A percentile compares a stretch with the other conserved stretches of the same genome.
phyloP scores from a whole-genome alignment of 371 early-diverging fungal species.

The Entomophthora muscae region DNA sequence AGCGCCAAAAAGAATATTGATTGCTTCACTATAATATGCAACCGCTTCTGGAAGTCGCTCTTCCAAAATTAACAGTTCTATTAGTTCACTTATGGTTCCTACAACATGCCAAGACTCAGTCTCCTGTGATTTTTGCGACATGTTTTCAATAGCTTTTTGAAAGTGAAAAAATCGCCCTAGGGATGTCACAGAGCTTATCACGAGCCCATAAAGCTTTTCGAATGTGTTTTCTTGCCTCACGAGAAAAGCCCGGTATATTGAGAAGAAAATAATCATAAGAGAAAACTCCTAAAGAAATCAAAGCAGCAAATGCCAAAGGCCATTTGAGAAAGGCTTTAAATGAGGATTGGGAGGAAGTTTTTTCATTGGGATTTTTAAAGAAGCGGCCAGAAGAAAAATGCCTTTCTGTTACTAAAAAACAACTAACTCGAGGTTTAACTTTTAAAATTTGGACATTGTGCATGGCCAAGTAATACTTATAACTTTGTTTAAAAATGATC shows the following conservation, averaged over 20 bases:
- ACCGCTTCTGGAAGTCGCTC: not conserved
- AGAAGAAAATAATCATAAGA: not conserved
- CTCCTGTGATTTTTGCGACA: not conserved
- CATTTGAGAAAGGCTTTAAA: not conserved
- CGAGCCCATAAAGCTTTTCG: not conserved
- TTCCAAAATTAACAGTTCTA: not conserved
- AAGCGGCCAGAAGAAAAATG: too few relatives aligned
- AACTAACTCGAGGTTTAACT: too few relatives aligned
- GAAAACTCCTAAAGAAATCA: not conserved
- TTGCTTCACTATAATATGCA: not conserved
- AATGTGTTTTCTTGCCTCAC: not conserved
- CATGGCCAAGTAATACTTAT: too few relatives aligned
- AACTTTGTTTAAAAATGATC: too few relatives aligned
- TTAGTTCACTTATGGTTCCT: not conserved
- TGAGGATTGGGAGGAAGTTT: too few relatives aligned
- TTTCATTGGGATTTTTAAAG: too few relatives aligned
- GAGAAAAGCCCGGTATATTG: not conserved
- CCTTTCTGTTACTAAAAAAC: too few relatives aligned
- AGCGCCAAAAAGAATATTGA: not conserved
- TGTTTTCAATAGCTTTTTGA: not conserved
- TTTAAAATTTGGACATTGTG: too few relatives aligned
- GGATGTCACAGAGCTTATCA: not conserved
- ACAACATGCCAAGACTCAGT: not conserved
- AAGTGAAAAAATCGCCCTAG: not conserved
- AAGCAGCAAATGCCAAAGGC: not conserved